phyloP scores from a whole-genome alignment of 2,329 filamentous ascomycete species.

The Hypoxylon sp. region DNA sequence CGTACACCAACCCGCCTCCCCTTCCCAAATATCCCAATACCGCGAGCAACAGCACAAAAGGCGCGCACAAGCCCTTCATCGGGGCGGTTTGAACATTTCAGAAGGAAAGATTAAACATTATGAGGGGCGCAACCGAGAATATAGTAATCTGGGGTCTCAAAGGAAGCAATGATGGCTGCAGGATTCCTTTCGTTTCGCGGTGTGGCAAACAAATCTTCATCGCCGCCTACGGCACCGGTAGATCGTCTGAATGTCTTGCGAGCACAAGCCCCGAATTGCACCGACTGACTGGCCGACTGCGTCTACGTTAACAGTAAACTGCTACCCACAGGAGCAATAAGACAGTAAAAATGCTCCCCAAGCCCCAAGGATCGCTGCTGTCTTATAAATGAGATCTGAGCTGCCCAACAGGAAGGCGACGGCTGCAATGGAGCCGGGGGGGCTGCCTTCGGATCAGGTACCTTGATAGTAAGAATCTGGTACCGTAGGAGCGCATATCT shows the following conservation, averaged over 20 bases:
- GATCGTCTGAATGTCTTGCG: conserved; percentile 28
- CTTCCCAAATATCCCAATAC: conserved; percentile 49
- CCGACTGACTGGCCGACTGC: conserved; percentile 23
- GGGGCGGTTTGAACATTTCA: conserved; percentile 48
- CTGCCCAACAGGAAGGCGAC: conserved; percentile 33
- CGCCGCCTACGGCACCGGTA: conserved; percentile 19
- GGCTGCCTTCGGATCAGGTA: conserved; percentile 26
- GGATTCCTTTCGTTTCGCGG: conserved; percentile 31
- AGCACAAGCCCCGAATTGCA: conserved; percentile 5
- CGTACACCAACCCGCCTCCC: conserved; percentile 35
- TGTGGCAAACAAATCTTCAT: conserved; percentile 24
- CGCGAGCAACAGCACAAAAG: conserved; percentile 50
- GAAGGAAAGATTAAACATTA: conserved; percentile 47
- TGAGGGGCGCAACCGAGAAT: conserved; percentile 36
- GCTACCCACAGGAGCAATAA: conserved; percentile 30
- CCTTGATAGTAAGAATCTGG: conserved; percentile 26
- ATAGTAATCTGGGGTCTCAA: conserved; percentile 36
- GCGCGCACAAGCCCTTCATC: conserved; percentile 52
- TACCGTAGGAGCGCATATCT: conserved; percentile 39
- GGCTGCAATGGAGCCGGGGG: conserved; percentile 39
- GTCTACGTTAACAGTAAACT: conserved; percentile 22
- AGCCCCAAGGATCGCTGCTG: conserved; percentile 20
- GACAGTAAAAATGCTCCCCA: conserved; percentile 22
- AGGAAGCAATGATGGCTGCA: conserved; percentile 29
- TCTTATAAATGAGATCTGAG: conserved; percentile 32